Evolutionary conservation across 176 grass and related monocot genomes (phyloP).

Genomic region (Triticum timopheevii): DNA sequence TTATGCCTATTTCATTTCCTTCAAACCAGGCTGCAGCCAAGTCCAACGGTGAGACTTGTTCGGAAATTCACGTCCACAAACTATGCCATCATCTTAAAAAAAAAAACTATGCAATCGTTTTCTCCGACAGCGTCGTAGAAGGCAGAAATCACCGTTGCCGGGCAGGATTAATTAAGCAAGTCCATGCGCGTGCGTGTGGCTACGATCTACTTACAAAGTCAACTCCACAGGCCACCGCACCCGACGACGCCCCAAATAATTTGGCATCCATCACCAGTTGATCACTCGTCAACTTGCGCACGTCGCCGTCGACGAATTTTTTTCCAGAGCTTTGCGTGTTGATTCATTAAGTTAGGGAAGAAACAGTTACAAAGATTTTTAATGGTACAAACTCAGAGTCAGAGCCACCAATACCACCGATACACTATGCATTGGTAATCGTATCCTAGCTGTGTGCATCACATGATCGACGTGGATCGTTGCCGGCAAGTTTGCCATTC

Average conservation of each 20-base stretch:
- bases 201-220: background rate
- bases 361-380: no score
- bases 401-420: no score
- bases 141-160: background rate
- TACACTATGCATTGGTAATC: background rate
- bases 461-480: background rate
- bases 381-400: background rate
- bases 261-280: background rate
- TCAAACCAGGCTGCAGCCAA: background rate
- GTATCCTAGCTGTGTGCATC: background rate
- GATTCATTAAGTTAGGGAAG: no score
- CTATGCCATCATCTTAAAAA: background rate
- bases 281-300: background rate
- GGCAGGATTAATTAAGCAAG: background rate
- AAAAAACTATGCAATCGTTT: background rate
- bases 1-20: no score
- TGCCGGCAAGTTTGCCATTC: background rate
- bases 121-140: background rate
- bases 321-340: no score
- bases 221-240: background rate
- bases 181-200: background rate
- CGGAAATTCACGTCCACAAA: no score
- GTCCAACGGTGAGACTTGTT: no score
- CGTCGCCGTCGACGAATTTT: background rate
- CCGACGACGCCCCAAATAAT: background rate